Conservation (phyloP, 2,329 filamentous ascomycete genomes). For the Aspergillaceae sp. region DNA sequence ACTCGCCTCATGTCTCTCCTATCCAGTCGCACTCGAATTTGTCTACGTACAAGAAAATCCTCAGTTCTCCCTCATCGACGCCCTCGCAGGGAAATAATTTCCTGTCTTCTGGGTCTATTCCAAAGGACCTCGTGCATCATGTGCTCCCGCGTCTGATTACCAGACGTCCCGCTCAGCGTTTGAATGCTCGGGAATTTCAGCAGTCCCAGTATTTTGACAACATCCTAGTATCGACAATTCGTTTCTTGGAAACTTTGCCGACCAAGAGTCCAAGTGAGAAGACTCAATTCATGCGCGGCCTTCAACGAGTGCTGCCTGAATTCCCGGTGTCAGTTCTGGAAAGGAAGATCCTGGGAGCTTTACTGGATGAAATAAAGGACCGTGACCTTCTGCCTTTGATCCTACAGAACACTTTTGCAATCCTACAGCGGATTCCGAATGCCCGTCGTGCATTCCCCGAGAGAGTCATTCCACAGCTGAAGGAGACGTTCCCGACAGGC, state of each 20-base stretch:
- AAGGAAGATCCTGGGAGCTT: constrained; percentile 80
- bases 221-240: constrained; percentile 88
- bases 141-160: constrained; percentile 83
- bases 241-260: constrained; percentile 83
- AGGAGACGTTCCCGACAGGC: constrained; percentile 67
- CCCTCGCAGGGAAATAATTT: constrained; percentile 79
- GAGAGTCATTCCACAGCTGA: constrained; percentile 73
- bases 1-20: constrained; percentile 84
- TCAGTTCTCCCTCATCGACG: constrained; percentile 67
- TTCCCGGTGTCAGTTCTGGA: constrained; percentile 92
- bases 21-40: constrained; percentile 72
- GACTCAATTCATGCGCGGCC: constrained; percentile 77
- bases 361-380: constrained; percentile 92
- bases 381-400: constrained; percentile 76
- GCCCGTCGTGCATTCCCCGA: constrained; percentile 74
- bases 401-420: constrained; percentile 85
- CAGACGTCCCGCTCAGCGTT: constrained; percentile 72
- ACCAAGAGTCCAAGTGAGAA: constrained; percentile 91
- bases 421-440: constrained; percentile 68
- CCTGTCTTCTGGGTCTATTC: constrained; percentile 67
- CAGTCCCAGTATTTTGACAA: constrained; percentile 96
- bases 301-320: constrained; percentile 77
- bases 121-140: constrained; percentile 64
- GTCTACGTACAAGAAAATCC: constrained; percentile 75
- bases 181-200: constrained; percentile 86